These are phyloP conservation scores for Harrya chromipes DNA, from an alignment of 768 basidiomycete genomes.

Conservation along the genomic window DNA sequence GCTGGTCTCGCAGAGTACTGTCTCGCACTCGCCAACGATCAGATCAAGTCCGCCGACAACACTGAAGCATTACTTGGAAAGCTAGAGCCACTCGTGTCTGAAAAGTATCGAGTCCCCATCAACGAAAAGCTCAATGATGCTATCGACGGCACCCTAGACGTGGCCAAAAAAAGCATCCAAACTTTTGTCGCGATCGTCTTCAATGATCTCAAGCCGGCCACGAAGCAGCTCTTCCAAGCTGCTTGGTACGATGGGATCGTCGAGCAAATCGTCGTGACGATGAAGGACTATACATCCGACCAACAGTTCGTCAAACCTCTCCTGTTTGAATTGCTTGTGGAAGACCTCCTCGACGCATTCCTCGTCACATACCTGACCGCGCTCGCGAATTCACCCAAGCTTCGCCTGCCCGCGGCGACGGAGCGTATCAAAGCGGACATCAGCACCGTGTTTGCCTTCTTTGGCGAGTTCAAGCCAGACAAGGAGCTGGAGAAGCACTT, in stretches of 20 bases:
- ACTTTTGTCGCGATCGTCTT: conserved; percentile 93
- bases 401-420: conserved; percentile 83
- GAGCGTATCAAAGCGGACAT: conserved; percentile 83
- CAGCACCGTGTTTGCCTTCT: conserved; percentile 73
- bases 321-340: conserved; percentile 86
- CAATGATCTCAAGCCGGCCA: conserved; percentile 88
- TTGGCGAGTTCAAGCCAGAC: conserved; percentile 70
- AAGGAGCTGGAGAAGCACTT: conserved; percentile 82
- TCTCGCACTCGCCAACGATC: conserved; percentile 96
- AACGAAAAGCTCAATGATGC: conserved; percentile 89
- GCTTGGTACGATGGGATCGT: conserved; percentile 91
- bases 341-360: conserved; percentile 90
- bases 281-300: conserved; percentile 95
- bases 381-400: conserved; percentile 77
- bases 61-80: conserved; percentile 82
- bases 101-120: conserved; percentile 84
- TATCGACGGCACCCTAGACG: conserved; percentile 97
- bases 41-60: conserved; percentile 94
- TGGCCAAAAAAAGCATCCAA: conserved; percentile 96
- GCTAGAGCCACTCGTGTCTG: conserved; percentile 87
- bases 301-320: conserved; percentile 88
- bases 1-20: conserved; percentile 93
- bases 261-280: conserved; percentile 88
- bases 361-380: conserved; percentile 88
- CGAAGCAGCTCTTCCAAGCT: conserved; percentile 77